Percentiles rank a stretch among this genome's conserved stretches.
Conservation (phyloP, 2,329 filamentous ascomycete genomes). For the Dothideomycetes sp. region DNA sequence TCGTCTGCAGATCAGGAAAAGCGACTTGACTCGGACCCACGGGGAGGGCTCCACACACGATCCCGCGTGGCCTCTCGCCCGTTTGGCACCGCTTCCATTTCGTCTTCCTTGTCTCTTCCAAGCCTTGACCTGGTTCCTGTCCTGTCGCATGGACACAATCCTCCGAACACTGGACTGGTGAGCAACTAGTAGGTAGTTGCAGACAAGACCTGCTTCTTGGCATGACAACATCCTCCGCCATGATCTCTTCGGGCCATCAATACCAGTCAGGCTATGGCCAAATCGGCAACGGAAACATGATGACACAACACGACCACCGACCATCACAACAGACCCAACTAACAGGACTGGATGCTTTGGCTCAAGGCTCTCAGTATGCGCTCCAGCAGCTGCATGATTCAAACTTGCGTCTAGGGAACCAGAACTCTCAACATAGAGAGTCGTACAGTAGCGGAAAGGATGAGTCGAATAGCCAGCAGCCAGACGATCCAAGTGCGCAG, state of each 20-base stretch:
- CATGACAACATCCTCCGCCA: too few species aligned
- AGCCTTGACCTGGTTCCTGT: too few species aligned
- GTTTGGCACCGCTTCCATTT: too few species aligned
- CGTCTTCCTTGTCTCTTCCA: too few species aligned
- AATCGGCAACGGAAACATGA: conserved; percentile 13
- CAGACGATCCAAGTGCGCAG: conserved; percentile 9
- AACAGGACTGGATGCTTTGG: conserved; percentile 49
- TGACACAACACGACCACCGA: conserved; percentile 14
- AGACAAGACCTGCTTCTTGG: too few species aligned
- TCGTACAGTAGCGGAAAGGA: conserved; percentile 3
- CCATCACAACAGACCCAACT: conserved; percentile 9
- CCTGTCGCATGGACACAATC: too few species aligned
- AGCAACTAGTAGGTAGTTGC: background rate
- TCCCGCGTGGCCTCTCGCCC: too few species aligned
- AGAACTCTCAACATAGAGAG: conserved; percentile 23
- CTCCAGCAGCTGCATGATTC: conserved; percentile 59
- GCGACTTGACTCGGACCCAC: too few species aligned
- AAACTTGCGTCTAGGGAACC: conserved; percentile 17
- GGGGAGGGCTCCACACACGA: too few species aligned
- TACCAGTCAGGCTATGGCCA: conserved; percentile 16
- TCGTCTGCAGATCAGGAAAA: too few species aligned
- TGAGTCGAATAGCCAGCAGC: background rate
- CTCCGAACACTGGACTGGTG: too few species aligned
- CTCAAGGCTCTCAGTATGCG: conserved; percentile 61
- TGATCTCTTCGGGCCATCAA: conserved; percentile 18